Evolutionary conservation across 371 early-diverging fungal genomes (phyloP), one percentile per base, ranked within the genome.

Genomic region (Modicella reniformis): DNA sequence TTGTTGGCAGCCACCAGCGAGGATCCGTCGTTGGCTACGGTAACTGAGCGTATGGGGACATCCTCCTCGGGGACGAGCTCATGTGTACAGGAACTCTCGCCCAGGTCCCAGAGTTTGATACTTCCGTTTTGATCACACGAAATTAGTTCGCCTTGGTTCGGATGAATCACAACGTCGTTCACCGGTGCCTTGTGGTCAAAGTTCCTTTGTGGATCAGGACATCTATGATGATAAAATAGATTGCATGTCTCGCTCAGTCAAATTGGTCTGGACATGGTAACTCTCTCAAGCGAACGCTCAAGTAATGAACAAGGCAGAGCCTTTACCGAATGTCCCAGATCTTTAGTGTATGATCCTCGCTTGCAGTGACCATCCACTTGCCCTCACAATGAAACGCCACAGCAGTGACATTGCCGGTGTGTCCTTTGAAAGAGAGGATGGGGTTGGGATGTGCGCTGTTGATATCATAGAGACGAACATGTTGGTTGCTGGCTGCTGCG

Each of bases 81-180:
- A 72, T 94, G 94, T 10, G 94, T 94, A 80, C 94, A 96, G 4
- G 91, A 84, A 73, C 94, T 93, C 49, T 93, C 95, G n/a, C 90
- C 89, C 68, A 96, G 80, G 84, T 96, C 93, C 97, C 97, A 97
- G 19, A 97, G 89, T 66, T 92, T 93, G 47, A 98, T 93, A 40
- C 88, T 83, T 5, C 98, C 98, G 67, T 91, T 92, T 70, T 96
- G 96, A 84, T 98, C 97, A 81, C 96, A 95, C 0, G 97, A 94
- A 52, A 96, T 89, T 9, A 98, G 77, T 71, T 97, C 95, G 37
- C 95, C 97, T 80, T 96, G 96, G 74, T 97, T 88, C 0, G 98
- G 97, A 82, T 97, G 97, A 74, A 97, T 95, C 2, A 94, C 94
- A 26, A 96, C 92, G 80, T 97, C 97, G 65, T 93, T 96, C 59